These are phyloP conservation scores for Agaricus sinodeliciosus DNA, from an alignment of 768 basidiomycete species.

Conservation along the genomic window DNA sequence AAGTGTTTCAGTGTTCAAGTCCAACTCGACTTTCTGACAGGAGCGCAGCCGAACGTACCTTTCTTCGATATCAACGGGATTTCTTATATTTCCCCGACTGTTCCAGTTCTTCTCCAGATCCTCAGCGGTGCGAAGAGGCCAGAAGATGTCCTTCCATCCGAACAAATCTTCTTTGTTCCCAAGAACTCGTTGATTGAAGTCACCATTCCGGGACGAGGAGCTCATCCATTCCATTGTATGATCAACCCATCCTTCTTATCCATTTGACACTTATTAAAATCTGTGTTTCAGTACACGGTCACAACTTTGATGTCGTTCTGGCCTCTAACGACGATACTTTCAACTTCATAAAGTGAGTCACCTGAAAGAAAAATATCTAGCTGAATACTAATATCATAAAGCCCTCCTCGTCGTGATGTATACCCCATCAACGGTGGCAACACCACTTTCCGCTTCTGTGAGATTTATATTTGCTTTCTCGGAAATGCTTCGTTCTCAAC, in stretches of 20 bases:
- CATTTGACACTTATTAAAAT: background rate
- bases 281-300: slow-evolving; percentile 17
- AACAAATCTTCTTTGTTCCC: slow-evolving; percentile 4
- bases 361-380: no score
- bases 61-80: slow-evolving; percentile 9
- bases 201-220: slow-evolving; percentile 4
- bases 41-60: slow-evolving; percentile 4
- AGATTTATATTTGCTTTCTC: background rate
- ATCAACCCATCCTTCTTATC: background rate
- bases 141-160: slow-evolving; percentile 5
- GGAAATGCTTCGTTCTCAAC: background rate
- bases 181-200: slow-evolving; percentile 4
- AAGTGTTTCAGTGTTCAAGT: background rate
- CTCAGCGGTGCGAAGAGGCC: slow-evolving; percentile 3
- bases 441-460: slow-evolving; percentile 16
- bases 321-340: slow-evolving; percentile 1
- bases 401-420: slow-evolving; percentile 15
- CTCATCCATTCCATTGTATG: slow-evolving; percentile 9
- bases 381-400: background rate
- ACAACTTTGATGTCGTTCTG: slow-evolving; percentile 20
- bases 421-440: slow-evolving; percentile 12
- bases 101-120: slow-evolving; percentile 8
- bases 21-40: background rate
- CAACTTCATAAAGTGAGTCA: slow-evolving; percentile 10
- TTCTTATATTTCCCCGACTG: slow-evolving; percentile 1